Conservation (phyloP, 2,329 filamentous ascomycete species). For the Lecanicillium sp. region DNA sequence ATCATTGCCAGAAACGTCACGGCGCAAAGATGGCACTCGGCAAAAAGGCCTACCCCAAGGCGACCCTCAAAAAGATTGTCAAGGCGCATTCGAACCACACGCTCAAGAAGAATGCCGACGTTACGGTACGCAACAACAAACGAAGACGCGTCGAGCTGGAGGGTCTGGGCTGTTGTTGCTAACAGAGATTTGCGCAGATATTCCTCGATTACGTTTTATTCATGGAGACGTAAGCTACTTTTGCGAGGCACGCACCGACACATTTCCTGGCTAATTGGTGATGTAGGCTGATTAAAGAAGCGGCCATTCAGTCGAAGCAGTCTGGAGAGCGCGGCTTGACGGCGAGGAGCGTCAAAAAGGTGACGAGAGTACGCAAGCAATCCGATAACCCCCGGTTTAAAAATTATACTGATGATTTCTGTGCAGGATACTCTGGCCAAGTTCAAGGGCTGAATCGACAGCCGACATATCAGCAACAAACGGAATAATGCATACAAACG, state of each 20-base stretch:
- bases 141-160: constrained; percentile 5
- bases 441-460: constrained; percentile 52
- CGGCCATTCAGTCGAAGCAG: constrained; percentile 67
- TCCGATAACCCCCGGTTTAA: too few species aligned
- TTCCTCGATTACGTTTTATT: constrained; percentile 81
- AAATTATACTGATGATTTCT: background rate
- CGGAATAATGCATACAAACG: too few species aligned
- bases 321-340: constrained; percentile 66
- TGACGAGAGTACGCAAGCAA: constrained; percentile 61
- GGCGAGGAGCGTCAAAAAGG: constrained; percentile 69
- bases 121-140: constrained; percentile 51
- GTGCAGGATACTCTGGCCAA: constrained; percentile 56
- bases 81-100: constrained; percentile 79
- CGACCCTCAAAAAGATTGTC: constrained; percentile 79
- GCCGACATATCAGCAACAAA: too few species aligned
- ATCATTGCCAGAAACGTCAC: background rate
- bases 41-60: constrained; percentile 74
- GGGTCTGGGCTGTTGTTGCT: constrained; percentile 12
- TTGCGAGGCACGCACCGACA: background rate
- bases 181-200: constrained; percentile 46
- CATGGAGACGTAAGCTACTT: constrained; percentile 50
- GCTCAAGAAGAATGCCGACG: constrained; percentile 78
- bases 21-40: constrained; percentile 22
- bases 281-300: constrained; percentile 67
- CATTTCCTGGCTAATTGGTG: background rate